Evolutionary conservation across 1,284 basidiomycete genomes (phyloP).

Genomic region (Stygiomarasmius scandens): DNA sequence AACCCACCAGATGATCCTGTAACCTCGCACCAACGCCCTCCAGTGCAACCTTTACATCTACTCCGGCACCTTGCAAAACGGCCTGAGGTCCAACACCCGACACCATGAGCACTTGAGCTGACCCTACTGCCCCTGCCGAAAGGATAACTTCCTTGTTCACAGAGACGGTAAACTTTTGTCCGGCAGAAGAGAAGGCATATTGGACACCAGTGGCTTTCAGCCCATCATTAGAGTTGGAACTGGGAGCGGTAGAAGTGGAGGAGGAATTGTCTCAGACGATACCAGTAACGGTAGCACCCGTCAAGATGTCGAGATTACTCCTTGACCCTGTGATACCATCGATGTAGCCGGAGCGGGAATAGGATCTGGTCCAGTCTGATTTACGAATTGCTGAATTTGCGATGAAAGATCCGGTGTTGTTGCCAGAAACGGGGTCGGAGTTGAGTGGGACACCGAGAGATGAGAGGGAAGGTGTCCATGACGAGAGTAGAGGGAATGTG

Average conservation of each 20-base stretch:
- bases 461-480: slow-evolving; percentile 54
- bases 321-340: slow-evolving; percentile 31
- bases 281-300: slow-evolving; percentile 36
- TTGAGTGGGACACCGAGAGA: slow-evolving; percentile 44
- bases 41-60: slow-evolving; percentile 46
- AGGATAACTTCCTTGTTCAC: slow-evolving; percentile 61
- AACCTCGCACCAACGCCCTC: slow-evolving; percentile 72
- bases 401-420: slow-evolving; percentile 54
- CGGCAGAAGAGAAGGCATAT: slow-evolving; percentile 29
- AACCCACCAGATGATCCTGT: slow-evolving; percentile 57
- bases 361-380: slow-evolving; percentile 50
- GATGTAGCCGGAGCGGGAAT: slow-evolving; percentile 13
- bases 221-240: too few relatives aligned
- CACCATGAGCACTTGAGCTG: slow-evolving; percentile 43
- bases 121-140: slow-evolving; percentile 55
- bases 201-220: slow-evolving; percentile 15
- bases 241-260: slow-evolving; percentile 15
- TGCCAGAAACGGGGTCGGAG: slow-evolving; percentile 50
- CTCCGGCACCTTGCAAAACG: slow-evolving; percentile 49
- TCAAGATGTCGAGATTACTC: slow-evolving; percentile 37
- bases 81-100: slow-evolving; percentile 64
- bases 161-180: slow-evolving; percentile 31
- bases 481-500: slow-evolving; percentile 49
- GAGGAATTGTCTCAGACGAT: slow-evolving; percentile 24
- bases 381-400: slow-evolving; percentile 68